Evolutionary conservation across 306 rosid species (phyloP), one percentile per base, ranked within the genome.

Genomic region (Quercus gilva): DNA sequence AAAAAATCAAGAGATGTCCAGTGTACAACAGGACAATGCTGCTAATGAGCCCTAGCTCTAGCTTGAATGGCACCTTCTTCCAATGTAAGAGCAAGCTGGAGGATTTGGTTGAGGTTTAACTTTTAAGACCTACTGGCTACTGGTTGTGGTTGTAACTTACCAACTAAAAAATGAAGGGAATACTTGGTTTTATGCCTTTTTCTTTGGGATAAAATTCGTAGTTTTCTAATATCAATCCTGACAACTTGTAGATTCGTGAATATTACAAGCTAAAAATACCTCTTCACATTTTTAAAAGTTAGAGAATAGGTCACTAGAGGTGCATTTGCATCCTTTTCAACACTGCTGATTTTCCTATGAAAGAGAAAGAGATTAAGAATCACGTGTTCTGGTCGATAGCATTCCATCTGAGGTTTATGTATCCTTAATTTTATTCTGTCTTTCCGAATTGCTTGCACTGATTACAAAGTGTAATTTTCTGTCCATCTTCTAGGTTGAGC

Each of bases 401-500:
- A 13, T 49, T 49, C 53, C 2, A 1, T 33, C 19, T 11, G 14
- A 4, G 29, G 6, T 64, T 13, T 18, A 11, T 8, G 45, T 64
- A 29, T 29, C 13, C 21, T 49, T 64, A 15, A 29, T 64, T 64
- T 64, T 64, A 14, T 65, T 17, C 5, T 31, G 33, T 29, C 7
- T 65, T 8, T 65, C 1, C 49, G 5, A 0, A 17, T 18, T 31
- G 23, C 49, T 4, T 6, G 31, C 20, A 29, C 37, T 35, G 25
- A 67, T 67, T 18, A 2, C 45, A 18, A 35, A 17, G 23, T 67
- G 72, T 0, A 67, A 49, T 67, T 15, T 64, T 53, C 17, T 41
- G 9, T 80, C 55, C 11, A 49, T 51, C 72, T 81, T 76, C 78
- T 89, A 91, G 99, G 98, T 92, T 20, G 98, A 95, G 81, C 95